Evolutionary conservation across 768 basidiomycete species (phyloP), one percentile per base, ranked within the genome.

Genomic region (Hericium rajendrae): DNA sequence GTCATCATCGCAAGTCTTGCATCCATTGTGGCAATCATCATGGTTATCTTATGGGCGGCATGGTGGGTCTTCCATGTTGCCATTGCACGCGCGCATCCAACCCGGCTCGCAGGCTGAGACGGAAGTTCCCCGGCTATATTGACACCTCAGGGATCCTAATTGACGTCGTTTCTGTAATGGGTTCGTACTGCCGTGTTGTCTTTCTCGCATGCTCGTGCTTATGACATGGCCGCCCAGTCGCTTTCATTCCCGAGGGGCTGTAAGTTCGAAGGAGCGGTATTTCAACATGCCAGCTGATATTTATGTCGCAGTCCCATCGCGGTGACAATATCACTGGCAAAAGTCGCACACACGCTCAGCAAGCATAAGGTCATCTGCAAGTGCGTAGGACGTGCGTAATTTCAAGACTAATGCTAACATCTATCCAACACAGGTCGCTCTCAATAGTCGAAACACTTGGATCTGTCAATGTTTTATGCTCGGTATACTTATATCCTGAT

Each of bases 401-500:
- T 2, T 39, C 11, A 22, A 9, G 37, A 9, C 18, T 37, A 8
- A 5, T 15, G 5, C 52, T 26, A 20, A 20, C 41, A 3, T 15
- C 6, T 16, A 20, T 16, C 6, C 8, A 40, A 28, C 6, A 28
- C 28, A 63, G 62, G 40, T 79, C 80, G 2, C 70, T 87, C 22
- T 75, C 82, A 24, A 86, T 82, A 6, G 82, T 87, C 32, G 85
- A 87, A 66, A 82, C 81, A 6, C 73, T 87, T 5, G 85, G 85
- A 6, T 75, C 78, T 9, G 82, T 86, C 65, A 79, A 80, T 55
- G 76, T 77, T 26, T 59, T 78, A 8, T 75, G 74, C 59, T 74
- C 74, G 4, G 61, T 62, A 26, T 16, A 41, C 39, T 3, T 26
- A 11, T 40, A 18, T 3, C 40, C 12, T 24, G 6, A 22, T 39